Conservation (phyloP, 116 monocot species). For the Iris pallida region DNA sequence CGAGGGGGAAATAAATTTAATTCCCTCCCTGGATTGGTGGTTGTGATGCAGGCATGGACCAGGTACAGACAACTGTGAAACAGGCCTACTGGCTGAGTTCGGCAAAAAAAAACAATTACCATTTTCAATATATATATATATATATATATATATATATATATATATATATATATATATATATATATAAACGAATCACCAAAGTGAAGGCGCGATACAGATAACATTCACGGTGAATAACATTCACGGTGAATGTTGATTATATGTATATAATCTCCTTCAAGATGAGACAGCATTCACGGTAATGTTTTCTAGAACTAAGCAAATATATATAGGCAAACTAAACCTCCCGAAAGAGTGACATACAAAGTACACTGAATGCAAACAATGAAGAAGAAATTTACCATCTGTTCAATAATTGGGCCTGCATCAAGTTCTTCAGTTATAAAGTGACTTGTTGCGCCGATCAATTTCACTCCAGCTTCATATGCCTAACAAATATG, state of each 20-base stretch:
- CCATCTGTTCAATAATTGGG: slow-evolving; percentile 91
- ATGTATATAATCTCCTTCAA: not conserved
- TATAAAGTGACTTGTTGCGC: slow-evolving; percentile 86
- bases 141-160: too few species aligned
- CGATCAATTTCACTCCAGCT: slow-evolving; percentile 86
- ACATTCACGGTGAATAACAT: too few species aligned
- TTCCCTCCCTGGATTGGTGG: too few species aligned
- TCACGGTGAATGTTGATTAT: not conserved
- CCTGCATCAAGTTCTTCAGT: slow-evolving; percentile 75
- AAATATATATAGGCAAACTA: not conserved
- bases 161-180: too few species aligned
- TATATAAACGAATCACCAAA: too few species aligned
- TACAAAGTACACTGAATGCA: not conserved
- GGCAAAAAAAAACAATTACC: too few species aligned
- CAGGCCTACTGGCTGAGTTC: too few species aligned
- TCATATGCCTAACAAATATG: slow-evolving; percentile 52
- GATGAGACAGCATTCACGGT: not conserved
- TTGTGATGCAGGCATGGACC: too few species aligned
- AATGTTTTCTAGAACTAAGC: not conserved
- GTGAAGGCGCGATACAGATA: too few species aligned
- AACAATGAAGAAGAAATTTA: slow-evolving; percentile 13
- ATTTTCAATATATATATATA: too few species aligned
- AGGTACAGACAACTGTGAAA: too few species aligned
- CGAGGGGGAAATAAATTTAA: too few species aligned
- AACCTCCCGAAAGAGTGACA: not conserved